These are phyloP conservation scores for Galeopsis tetrahit DNA, from an alignment of 257 asterid species.

Conservation along the genomic window DNA sequence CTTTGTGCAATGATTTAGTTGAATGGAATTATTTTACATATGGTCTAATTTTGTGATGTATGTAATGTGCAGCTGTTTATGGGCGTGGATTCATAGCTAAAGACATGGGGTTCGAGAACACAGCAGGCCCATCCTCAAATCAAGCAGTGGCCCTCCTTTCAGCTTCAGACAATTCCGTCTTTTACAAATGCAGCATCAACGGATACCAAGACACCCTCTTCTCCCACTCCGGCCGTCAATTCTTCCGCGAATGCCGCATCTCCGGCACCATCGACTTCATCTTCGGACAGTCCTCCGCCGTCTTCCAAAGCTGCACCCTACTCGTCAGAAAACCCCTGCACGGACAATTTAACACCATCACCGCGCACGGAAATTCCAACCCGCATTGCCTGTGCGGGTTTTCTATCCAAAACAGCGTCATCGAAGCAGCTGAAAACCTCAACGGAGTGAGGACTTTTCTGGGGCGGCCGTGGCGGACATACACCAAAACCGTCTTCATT, in stretches of 20 bases:
- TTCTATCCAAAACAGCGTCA: slow-evolving; percentile 37
- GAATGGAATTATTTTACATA: too few relatives aligned
- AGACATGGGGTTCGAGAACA: slow-evolving; percentile 45
- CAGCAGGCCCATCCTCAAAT: slow-evolving; percentile 36
- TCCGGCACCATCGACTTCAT: slow-evolving; percentile 53
- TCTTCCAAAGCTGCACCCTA: slow-evolving; percentile 39
- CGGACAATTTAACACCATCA: slow-evolving; percentile 37
- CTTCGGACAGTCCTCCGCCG: slow-evolving; percentile 44
- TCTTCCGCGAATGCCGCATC: slow-evolving; percentile 43
- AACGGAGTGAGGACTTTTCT: slow-evolving; percentile 28
- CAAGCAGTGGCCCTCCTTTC: slow-evolving; percentile 53
- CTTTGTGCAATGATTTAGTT: too few relatives aligned
- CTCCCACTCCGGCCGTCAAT: slow-evolving; percentile 38
- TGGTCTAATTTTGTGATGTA: too few relatives aligned
- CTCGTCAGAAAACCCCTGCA: slow-evolving; percentile 31
- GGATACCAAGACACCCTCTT: slow-evolving; percentile 49
- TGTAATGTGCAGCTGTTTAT: slow-evolving; percentile 35
- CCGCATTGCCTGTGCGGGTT: slow-evolving; percentile 32
- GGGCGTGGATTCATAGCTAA: slow-evolving; percentile 48
- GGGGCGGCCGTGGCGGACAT: slow-evolving; percentile 49
- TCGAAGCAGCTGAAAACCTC: slow-evolving; percentile 31
- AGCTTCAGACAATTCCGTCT: slow-evolving; percentile 37
- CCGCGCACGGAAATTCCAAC: slow-evolving; percentile 37
- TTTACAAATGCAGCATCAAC: slow-evolving; percentile 40
- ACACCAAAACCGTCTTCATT: slow-evolving; percentile 31